Evolutionary conservation across 495 filamentous ascomycete species (phyloP), one percentile per base, ranked within the genome.

Genomic region (Annulohypoxylon nitens): DNA sequence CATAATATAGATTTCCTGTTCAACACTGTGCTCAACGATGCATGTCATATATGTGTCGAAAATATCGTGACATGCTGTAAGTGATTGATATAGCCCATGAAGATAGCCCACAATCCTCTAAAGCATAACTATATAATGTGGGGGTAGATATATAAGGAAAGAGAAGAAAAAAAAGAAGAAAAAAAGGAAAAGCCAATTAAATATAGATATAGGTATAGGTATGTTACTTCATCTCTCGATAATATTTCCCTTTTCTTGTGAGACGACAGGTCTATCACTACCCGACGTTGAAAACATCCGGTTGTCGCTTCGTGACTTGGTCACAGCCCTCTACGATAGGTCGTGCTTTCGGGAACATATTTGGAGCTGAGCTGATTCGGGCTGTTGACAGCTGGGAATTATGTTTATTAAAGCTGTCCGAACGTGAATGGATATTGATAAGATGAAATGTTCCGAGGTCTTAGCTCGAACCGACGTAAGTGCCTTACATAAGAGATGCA

Each of bases 61-160:
- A 30, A 45, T 39, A 62, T 36, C n/a, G 41, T 62, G 48, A 66
- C 53, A 62, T 67, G 20, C 54, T 14, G 50, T 18, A 34, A 60
- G 60, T 60, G 25, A 66, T 25, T 67, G 37, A 34, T 63, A 70
- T 61, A 30, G 37, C 50, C 53, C 71, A 67, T 41, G 30, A 39
- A 64, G 57, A 65, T 33, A 67, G 30, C 45, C 16, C 70, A 55
- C 25, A n/a, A n/a, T 58, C 34, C 41, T 58, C 59, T 64, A 58
- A 36, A 18, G 14, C 50, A 25, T n/a, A 55, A 60, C 11, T 48
- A 43, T 37, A 62, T 69, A 55, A 54, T 36, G 26, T 51, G 58
- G 30, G 20, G 23, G 57, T 39, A 25, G 23, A 12, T 55, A 48
- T 55, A 64, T 61, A 65, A 47, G 43, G 43, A 59, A 60, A 58